phyloP scores from a whole-genome alignment of 129 eudicot genomes.

The Oenanthe sinensis region DNA sequence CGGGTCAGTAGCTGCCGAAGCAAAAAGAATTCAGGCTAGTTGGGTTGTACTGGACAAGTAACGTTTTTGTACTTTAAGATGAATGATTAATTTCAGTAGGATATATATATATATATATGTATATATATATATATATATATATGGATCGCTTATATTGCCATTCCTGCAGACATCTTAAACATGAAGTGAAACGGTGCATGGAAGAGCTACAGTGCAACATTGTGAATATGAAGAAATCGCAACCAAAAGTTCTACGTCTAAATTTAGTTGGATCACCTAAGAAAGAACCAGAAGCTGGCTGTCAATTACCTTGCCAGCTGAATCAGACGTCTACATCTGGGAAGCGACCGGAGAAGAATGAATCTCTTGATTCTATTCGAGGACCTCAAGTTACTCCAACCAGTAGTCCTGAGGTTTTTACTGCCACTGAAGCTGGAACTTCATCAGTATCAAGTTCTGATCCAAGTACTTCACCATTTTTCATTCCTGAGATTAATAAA shows the following conservation, averaged over 20 bases:
- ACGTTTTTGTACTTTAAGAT: conserved; percentile 9
- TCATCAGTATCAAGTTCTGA: conserved; percentile 99
- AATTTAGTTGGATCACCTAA: conserved; percentile 68
- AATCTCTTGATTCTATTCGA: conserved; percentile 35
- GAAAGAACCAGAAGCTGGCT: conserved; percentile 34
- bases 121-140: not conserved
- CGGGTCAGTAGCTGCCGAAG: conserved; percentile 91
- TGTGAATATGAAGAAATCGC: conserved; percentile 77
- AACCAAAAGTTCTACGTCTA: conserved; percentile 85
- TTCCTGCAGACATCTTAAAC: conserved; percentile 64
- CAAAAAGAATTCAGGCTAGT: conserved; percentile 64
- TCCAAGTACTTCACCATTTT: conserved; percentile 86
- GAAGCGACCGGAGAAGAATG: conserved; percentile 32
- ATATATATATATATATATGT: not conserved
- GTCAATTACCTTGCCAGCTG: conserved; percentile 23
- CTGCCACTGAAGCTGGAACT: conserved; percentile 88
- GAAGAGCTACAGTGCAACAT: conserved; percentile 98
- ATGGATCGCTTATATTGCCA: not conserved
- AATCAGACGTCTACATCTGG: conserved; percentile 25
- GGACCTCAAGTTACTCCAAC: conserved; percentile 80
- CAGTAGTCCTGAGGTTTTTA: conserved; percentile 87
- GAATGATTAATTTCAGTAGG: not conserved
- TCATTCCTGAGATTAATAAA: conserved; percentile 25
- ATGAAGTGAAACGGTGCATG: conserved; percentile 81
- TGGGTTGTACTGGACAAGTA: conserved; percentile 99